Percentiles rank a stretch among this genome's conserved stretches.
phyloP scores from a whole-genome alignment of 2,329 filamentous ascomycete genomes.

The Aspergillus sclerotialis region DNA sequence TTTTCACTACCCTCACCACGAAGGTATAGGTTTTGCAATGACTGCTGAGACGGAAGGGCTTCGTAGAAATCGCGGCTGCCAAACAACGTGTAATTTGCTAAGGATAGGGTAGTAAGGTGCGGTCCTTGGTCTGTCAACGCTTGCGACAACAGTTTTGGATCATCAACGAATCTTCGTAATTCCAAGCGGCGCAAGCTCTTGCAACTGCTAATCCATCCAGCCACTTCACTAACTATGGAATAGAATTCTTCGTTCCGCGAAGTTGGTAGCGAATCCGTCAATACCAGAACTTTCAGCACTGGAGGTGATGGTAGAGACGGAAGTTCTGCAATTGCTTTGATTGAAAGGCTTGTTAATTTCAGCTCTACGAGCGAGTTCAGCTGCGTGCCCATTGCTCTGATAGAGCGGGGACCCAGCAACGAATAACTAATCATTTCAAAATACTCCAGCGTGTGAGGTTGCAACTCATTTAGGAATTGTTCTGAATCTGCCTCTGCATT shows the following conservation, averaged over 20 bases:
- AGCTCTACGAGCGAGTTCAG: conserved; percentile 49
- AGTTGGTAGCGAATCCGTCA: conserved; percentile 40
- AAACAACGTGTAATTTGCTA: conserved; percentile 21
- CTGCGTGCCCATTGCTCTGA: conserved; percentile 48
- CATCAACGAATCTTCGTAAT: conserved; percentile 46
- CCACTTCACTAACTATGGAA: conserved; percentile 45
- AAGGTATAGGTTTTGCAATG: conserved; percentile 22
- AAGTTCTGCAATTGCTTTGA: conserved; percentile 38
- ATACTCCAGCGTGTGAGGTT: conserved; percentile 49
- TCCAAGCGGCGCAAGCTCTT: conserved; percentile 43
- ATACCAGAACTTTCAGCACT: conserved; percentile 42
- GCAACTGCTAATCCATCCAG: conserved; percentile 52
- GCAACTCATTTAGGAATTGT: conserved; percentile 51
- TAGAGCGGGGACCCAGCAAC: conserved; percentile 48
- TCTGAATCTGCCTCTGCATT: conserved; percentile 54
- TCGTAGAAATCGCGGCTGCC: conserved; percentile 19
- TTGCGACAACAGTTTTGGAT: conserved; percentile 31
- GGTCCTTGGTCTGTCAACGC: conserved; percentile 18
- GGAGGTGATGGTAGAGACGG: conserved; percentile 12
- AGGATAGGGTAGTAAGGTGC: conserved; percentile 21
- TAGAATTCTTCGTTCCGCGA: conserved; percentile 46
- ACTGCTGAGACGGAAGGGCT: conserved; percentile 18
- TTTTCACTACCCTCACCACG: conserved; percentile 22
- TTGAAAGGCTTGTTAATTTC: conserved; percentile 43
- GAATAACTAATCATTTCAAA: conserved; percentile 55